Base-by-base conservation (phyloP, 768 basidiomycete species). In the Hemileccinum impolitum region DNA sequence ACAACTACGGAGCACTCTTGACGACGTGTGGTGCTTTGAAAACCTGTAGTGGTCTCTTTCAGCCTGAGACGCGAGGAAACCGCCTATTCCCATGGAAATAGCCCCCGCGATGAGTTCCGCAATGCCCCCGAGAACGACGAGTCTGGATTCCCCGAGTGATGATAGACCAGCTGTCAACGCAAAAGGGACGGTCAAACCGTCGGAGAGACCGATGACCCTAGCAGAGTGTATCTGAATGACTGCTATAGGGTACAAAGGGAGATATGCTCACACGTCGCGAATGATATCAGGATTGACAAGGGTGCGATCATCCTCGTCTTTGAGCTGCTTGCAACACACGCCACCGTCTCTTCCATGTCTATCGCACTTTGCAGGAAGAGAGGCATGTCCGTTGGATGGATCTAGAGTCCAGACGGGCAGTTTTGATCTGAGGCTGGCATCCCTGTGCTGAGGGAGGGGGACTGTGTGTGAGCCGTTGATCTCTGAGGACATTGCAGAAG, bases 31-130 rank as follows among this genome's bases (percentile, higher is more conserved):
- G 34, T 79, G 76, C 25, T 76, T 80, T 26, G 87, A 80, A 70
- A 88, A 96, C 39, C 84, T 87, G 65, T 87, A 94, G 69, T 96
- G 89, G 65, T 97, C 95, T 39, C 94, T 85, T 69, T 99, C 96
- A 26, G 95, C 87, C 69, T 99, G 91, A 1, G 94, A 93, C 3
- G 94, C 94, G 42, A 99, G 85, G 78, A 95, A 97, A 17, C 95
- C 95, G 45, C 96, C 96, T 35, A 99, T 89, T 52, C 96, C 96
- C 95, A 99, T 99, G 2, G 90, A 93, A 39, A 98, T 90, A 12
- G 94, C 90, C 6, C 96, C 96, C 1, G 94, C 92, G 49, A 95
- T 91, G 56, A 99, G 85, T 66, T 99, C 96, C 1, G 96, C 95
- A 31, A 96, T 72, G 14, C 96, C 96, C 46, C 93, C 95, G 25